phyloP scores from a whole-genome alignment of 257 asterid species.

The Cruciata laevipes region DNA sequence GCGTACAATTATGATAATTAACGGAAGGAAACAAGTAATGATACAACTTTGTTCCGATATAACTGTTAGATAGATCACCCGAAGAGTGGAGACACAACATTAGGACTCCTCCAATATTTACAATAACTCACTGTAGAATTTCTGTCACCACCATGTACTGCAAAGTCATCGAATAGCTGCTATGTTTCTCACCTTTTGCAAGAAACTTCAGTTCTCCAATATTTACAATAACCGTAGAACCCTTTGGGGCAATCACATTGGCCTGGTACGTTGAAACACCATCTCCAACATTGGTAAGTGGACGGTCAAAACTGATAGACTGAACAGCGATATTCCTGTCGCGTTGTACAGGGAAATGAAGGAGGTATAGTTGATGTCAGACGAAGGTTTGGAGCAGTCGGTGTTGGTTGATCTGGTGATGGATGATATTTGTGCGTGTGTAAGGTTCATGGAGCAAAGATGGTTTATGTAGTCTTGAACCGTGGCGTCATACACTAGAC shows the following conservation, averaged over 20 bases:
- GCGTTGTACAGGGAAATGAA: constrained; percentile 7
- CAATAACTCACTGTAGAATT: constrained; percentile 4
- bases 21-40: no score
- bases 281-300: constrained; percentile 7
- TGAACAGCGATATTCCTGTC: neutral
- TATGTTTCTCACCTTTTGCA: neutral
- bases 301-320: neutral
- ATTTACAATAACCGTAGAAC: neutral
- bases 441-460: constrained; percentile 11
- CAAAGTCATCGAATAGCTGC: constrained; percentile 12
- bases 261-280: constrained; percentile 4
- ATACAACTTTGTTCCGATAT: no score
- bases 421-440: neutral
- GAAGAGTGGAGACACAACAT: no score
- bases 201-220: neutral
- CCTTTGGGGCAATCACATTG: constrained; percentile 5
- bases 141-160: neutral
- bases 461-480: constrained; percentile 1
- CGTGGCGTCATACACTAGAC: neutral
- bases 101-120: no score
- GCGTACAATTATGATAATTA: no score
- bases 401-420: constrained; percentile 2
- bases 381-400: constrained; percentile 11
- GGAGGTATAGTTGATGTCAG: constrained; percentile 10
- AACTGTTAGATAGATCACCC: no score